Conservation (phyloP, 352 stramenopile genomes). For the Phytophthora cajani region DNA sequence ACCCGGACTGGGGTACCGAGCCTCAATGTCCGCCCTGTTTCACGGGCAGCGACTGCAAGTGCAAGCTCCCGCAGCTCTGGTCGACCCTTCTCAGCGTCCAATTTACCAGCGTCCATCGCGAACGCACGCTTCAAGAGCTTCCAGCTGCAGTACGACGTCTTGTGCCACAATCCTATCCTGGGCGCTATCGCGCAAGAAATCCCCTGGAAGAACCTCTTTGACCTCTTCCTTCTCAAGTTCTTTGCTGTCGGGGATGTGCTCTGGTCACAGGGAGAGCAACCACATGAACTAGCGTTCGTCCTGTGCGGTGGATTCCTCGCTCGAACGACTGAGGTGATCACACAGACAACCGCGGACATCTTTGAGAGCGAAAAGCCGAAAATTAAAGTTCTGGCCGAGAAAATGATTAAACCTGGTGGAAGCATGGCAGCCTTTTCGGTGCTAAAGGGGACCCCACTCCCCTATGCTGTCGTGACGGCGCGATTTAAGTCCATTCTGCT, state of each 20-base stretch:
- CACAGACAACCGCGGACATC: constrained; percentile 8
- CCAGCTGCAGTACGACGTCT: constrained; percentile 60
- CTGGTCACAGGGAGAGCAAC: constrained; percentile 44
- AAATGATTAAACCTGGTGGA: constrained; percentile 50
- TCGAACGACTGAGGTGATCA: constrained; percentile 25
- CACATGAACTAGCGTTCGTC: constrained; percentile 55
- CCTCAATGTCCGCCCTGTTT: constrained; percentile 10
- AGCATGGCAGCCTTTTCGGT: constrained; percentile 44
- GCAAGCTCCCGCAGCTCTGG: constrained; percentile 25
- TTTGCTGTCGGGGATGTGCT: constrained; percentile 56
- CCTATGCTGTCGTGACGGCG: constrained; percentile 47
- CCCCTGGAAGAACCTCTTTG: constrained; percentile 68
- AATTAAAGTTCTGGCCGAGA: constrained; percentile 42
- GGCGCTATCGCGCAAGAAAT: constrained; percentile 52
- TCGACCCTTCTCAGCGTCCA: constrained; percentile 57
- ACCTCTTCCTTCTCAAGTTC: constrained; percentile 63
- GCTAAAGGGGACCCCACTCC: constrained; percentile 35
- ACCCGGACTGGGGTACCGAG: constrained; percentile 1
- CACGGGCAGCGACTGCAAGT: constrained; percentile 6
- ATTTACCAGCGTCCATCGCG: constrained; percentile 49
- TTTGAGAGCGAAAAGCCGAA: constrained; percentile 22
- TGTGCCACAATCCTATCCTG: constrained; percentile 56
- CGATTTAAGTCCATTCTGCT: constrained; percentile 70
- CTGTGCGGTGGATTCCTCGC: constrained; percentile 62
- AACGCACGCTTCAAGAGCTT: constrained; percentile 63